Evolutionary conservation across 768 basidiomycete species (phyloP).

Genomic region (Xerocomus spinulosus): DNA sequence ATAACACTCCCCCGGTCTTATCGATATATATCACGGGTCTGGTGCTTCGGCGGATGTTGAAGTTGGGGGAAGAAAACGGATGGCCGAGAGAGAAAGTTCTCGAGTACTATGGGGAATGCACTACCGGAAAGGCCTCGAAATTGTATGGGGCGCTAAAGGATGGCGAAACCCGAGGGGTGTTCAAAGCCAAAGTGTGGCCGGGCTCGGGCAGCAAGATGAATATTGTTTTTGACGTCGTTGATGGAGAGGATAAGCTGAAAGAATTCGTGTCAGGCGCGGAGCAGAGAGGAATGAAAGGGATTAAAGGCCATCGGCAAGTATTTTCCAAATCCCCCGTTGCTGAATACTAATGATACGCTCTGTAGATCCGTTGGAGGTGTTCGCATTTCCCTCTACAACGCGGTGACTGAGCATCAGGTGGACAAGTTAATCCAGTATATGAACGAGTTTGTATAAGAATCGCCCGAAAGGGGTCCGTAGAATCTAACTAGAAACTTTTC

Average conservation of each 20-base stretch:
- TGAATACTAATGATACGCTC: conserved; percentile 1
- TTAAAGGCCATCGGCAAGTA: conserved; percentile 89
- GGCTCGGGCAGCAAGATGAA: conserved; percentile 95
- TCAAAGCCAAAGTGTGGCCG: conserved; percentile 65
- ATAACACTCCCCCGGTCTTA: conserved; percentile 92
- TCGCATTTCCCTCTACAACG: conserved; percentile 86
- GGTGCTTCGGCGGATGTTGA: conserved; percentile 68
- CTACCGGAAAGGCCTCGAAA: conserved; percentile 68
- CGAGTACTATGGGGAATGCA: conserved; percentile 57
- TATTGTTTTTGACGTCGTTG: conserved; percentile 75
- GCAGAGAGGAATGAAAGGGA: conserved; percentile 69
- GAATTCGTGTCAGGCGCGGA: conserved; percentile 81
- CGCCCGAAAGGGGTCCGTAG: too few relatives aligned
- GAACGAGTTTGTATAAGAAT: conserved; percentile 41
- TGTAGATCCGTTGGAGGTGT: conserved; percentile 62
- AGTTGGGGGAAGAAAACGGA: conserved; percentile 21
- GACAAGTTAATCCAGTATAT: conserved; percentile 59
- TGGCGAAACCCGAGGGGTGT: conserved; percentile 67
- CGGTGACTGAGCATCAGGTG: conserved; percentile 71
- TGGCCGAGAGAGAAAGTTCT: conserved; percentile 52
- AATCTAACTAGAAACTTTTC: too few relatives aligned
- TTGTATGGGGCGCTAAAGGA: conserved; percentile 70
- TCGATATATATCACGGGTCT: conserved; percentile 87
- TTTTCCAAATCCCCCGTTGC: conserved; percentile 2
- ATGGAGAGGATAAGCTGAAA: conserved; percentile 68